Percentiles rank a stretch among this genome's conserved stretches.
These are phyloP conservation scores for Globisporangium cystogenes DNA, from an alignment of 352 stramenopile species.

Conservation along the genomic window DNA sequence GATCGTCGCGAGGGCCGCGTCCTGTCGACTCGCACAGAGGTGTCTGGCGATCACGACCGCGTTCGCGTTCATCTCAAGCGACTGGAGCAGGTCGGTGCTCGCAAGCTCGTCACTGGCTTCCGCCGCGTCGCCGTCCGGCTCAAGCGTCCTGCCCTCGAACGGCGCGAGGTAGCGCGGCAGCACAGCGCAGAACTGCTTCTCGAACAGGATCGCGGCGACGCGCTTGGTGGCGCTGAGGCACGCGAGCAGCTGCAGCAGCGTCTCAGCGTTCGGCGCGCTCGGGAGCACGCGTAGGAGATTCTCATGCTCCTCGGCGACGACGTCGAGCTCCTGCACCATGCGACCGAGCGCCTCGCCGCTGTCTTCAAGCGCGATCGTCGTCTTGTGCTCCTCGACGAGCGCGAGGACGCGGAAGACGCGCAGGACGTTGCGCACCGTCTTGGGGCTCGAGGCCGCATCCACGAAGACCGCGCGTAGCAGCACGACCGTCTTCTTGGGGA, in stretches of 20 bases:
- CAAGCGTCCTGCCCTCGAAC: slow-evolving; percentile 2
- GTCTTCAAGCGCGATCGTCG: slow-evolving; percentile 61
- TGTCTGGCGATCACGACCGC: slow-evolving; percentile 15
- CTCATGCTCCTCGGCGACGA: slow-evolving; percentile 15
- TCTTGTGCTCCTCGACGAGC: slow-evolving; percentile 73
- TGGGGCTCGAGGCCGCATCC: slow-evolving; percentile 26
- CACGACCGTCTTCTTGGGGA: slow-evolving; percentile 73
- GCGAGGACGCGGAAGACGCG: slow-evolving; percentile 48
- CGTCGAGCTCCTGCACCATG: slow-evolving; percentile 45
- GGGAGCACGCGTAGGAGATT: slow-evolving; percentile 16
- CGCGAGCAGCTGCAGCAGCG: slow-evolving; percentile 34
- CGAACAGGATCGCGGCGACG: slow-evolving; percentile 45
- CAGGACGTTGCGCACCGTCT: slow-evolving; percentile 64
- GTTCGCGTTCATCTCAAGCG: slow-evolving; percentile 17
- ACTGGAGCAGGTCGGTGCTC: background rate
- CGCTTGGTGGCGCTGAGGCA: slow-evolving; percentile 29
- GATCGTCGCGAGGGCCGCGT: slow-evolving; percentile 25
- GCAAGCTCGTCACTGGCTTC: background rate
- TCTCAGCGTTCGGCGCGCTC: slow-evolving; percentile 31
- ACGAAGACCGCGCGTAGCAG: slow-evolving; percentile 55
- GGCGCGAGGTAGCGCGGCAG: slow-evolving; percentile 35
- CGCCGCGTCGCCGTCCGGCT: background rate
- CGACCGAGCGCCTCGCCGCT: slow-evolving; percentile 41
- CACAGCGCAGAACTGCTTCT: slow-evolving; percentile 44
- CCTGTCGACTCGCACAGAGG: slow-evolving; percentile 27